These are phyloP conservation scores for Euryodendron excelsum DNA, from an alignment of 148 eudicot species.

Conservation along the genomic window DNA sequence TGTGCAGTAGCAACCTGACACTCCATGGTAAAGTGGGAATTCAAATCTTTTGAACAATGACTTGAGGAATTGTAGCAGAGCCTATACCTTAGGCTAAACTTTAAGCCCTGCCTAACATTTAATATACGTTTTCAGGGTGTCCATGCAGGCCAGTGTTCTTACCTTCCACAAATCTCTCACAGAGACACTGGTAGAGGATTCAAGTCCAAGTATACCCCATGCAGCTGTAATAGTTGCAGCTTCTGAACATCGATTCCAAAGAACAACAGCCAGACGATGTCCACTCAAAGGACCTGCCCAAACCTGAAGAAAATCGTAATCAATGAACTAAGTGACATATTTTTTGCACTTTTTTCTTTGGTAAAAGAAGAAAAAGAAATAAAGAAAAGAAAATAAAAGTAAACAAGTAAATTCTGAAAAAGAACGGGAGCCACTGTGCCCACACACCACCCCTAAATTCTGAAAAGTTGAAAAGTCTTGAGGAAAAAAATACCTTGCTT, in stretches of 20 bases:
- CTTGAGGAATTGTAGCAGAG: not conserved
- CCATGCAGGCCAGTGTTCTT: not conserved
- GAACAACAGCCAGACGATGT: conserved; percentile 58
- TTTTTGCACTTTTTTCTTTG: not conserved
- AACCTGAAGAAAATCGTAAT: conserved; percentile 40
- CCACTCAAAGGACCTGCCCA: conserved; percentile 94
- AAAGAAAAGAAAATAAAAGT: not conserved
- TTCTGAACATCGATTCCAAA: conserved; percentile 87
- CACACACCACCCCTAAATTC: not conserved
- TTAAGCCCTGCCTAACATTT: not conserved
- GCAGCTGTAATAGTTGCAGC: conserved; percentile 52
- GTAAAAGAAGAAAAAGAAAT: not conserved
- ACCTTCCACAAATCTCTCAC: conserved; percentile 95
- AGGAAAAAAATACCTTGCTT: not conserved
- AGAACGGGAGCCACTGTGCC: not conserved
- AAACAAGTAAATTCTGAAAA: not conserved
- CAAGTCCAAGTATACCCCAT: conserved; percentile 76
- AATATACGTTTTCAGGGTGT: not conserved
- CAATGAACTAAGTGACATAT: not conserved
- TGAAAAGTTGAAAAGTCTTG: not conserved
- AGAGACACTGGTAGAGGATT: conserved; percentile 54
- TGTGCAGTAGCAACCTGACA: too few species aligned
- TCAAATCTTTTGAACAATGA: not conserved
- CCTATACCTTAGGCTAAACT: not conserved
- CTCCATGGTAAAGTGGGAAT: not conserved